Evolutionary conservation across 208 protist genomes (phyloP), one percentile per base, ranked within the genome.

Genomic region (Leishmania mexicana): DNA sequence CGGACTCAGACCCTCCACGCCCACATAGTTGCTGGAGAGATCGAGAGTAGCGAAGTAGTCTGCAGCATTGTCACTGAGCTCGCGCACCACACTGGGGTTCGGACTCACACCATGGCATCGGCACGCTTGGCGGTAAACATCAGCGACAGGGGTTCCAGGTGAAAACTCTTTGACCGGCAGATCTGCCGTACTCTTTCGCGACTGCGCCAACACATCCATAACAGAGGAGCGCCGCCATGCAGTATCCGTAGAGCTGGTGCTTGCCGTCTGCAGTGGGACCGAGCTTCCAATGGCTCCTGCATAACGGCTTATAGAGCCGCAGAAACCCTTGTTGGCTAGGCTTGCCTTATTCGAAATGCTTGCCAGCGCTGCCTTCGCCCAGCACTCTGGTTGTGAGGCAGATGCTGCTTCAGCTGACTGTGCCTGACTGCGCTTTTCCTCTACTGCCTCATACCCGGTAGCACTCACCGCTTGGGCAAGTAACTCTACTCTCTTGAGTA

Each of bases 21-120:
- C 91, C 19, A 93, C 81, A 60, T 90, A 94, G 73, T 90, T 94
- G n/a, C 80, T 82, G 40, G 86, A 90, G 57, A 91, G 84, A 68
- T 94, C 88, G 35, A 94, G 83, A 24, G 67, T 76, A 24, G 60
- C 79, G n/a, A 93, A 76, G 78, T 53, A 87, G 19, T 71, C 64
- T 21, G 67, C 81, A 28, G 58, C 45, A 21, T 31, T 80, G 17
- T 70, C 38, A 5, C 71, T 79, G 13, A 93, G 73, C 28, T 77
- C 42, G 11, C 79, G 83, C 13, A 87, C 24, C 31, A 93, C 62
- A 40, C 76, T 84, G 0, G 77, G 79, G 79, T 87, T 93, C 6
- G 85, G 81, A 21, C 65, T 78, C 7, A 93, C 73, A 1, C 86
- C 84, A 38, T 81, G 77, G 47, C 58, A 79, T 4, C 45, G 57